A percentile compares a stretch with the other conserved stretches of the same genome.
These are phyloP conservation scores for Aspergillus indologenus DNA, from an alignment of 495 filamentous ascomycete genomes.

Conservation along the genomic window DNA sequence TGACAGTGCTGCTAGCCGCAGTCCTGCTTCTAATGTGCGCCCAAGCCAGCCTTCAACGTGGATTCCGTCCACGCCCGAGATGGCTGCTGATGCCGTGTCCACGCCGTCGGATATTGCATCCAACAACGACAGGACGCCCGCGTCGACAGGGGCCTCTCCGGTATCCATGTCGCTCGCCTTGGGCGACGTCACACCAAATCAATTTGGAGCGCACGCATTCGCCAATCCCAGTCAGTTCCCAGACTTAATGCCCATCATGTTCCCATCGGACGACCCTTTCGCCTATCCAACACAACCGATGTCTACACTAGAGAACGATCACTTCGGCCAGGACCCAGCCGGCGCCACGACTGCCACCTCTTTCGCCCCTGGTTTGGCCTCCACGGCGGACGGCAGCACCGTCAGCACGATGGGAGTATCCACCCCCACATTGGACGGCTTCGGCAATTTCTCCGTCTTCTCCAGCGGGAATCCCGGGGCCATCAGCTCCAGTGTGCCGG, in stretches of 20 bases:
- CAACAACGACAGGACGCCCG: conserved; percentile 16
- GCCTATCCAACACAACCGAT: conserved; percentile 85
- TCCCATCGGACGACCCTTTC: conserved; percentile 84
- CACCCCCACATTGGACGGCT: conserved; percentile 29
- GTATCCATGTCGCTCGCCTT: conserved; percentile 13
- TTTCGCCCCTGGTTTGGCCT: conserved; percentile 17
- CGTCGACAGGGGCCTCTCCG: conserved; percentile 26
- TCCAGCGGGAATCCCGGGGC: conserved; percentile 17
- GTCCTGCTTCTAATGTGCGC: conserved; percentile 9
- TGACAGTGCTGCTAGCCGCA: conserved; percentile 26
- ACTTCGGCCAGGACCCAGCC: conserved; percentile 36
- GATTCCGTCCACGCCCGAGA: conserved; percentile 32
- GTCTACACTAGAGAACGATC: conserved; percentile 57
- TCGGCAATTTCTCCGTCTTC: conserved; percentile 30
- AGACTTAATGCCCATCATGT: conserved; percentile 87
- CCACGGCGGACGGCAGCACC: conserved; percentile 18
- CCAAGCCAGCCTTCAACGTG: conserved; percentile 26
- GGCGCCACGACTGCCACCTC: conserved; percentile 7
- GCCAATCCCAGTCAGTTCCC: conserved; percentile 48
- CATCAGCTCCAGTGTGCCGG: conserved; percentile 26
- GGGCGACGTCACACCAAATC: conserved; percentile 19
- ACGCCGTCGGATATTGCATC: conserved; percentile 27
- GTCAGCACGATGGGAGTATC: conserved; percentile 18
- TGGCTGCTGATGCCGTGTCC: conserved; percentile 31
- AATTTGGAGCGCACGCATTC: conserved; percentile 32